Percentiles rank a stretch among this genome's conserved stretches.
Evolutionary conservation across 345 rosid species (phyloP).

Genomic region (Trapa bicornis): DNA sequence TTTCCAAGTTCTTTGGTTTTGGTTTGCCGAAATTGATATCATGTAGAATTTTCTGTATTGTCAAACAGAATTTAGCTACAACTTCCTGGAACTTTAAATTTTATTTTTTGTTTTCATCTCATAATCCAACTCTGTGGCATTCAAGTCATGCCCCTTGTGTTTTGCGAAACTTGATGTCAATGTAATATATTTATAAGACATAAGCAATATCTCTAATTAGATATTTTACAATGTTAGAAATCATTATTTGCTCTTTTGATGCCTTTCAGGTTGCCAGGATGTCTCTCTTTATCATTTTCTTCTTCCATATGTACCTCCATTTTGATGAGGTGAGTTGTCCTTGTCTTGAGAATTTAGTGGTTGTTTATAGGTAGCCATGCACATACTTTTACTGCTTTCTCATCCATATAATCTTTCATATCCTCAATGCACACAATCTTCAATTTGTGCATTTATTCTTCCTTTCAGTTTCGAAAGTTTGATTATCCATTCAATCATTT

Average conservation of each 20-base stretch:
- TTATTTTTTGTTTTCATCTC: background rate
- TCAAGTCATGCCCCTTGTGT: background rate
- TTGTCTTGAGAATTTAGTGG: background rate
- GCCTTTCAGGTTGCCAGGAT: constrained; percentile 60
- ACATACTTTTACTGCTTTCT: background rate
- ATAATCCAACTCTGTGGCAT: background rate
- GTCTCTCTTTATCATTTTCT: constrained; percentile 53
- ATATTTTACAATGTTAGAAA: background rate
- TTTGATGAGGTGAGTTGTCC: constrained; percentile 52
- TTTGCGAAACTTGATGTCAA: background rate
- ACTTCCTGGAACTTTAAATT: background rate
- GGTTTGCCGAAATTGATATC: background rate
- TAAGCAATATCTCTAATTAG: background rate
- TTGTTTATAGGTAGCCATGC: background rate
- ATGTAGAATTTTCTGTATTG: background rate
- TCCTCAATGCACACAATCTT: background rate
- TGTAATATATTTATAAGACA: background rate
- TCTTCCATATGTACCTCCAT: constrained; percentile 43
- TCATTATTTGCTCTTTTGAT: background rate
- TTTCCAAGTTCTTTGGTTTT: background rate
- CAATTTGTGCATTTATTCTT: too few species aligned
- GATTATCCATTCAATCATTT: too few species aligned
- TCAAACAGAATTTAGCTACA: background rate
- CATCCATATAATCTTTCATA: background rate
- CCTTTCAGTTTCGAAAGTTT: too few species aligned